A percentile compares a stretch with the other conserved stretches of the same genome.
Evolutionary conservation across 1,284 basidiomycete genomes (phyloP).

Genomic region (Ganoderma lingzhi): DNA sequence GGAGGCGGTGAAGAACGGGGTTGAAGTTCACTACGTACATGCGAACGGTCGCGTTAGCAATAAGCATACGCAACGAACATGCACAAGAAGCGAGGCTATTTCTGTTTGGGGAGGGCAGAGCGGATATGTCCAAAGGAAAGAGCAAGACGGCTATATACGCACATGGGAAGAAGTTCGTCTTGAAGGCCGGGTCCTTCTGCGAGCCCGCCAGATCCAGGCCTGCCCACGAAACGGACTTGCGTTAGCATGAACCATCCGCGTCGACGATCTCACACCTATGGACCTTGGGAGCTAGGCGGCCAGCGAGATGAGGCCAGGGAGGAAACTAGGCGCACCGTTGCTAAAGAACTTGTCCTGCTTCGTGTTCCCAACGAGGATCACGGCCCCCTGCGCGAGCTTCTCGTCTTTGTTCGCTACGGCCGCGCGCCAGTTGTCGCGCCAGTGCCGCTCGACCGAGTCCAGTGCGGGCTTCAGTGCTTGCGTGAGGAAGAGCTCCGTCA

Average conservation of each 20-base stretch:
- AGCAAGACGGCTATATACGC: constrained; percentile 43
- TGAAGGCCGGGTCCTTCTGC: constrained; percentile 70
- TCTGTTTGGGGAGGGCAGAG: constrained; percentile 32
- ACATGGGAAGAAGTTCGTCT: constrained; percentile 65
- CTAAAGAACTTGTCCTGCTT: constrained; percentile 90
- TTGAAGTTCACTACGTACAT: constrained; percentile 42
- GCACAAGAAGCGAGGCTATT: neutral
- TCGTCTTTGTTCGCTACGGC: constrained; percentile 49
- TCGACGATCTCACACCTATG: neutral
- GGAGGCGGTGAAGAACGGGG: constrained; percentile 48
- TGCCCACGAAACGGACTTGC: constrained; percentile 38
- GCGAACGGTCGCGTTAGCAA: neutral
- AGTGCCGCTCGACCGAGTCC: constrained; percentile 80
- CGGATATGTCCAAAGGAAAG: constrained; percentile 16
- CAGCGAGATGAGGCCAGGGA: no score
- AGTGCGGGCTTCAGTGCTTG: constrained; percentile 77
- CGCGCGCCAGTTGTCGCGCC: constrained; percentile 67
- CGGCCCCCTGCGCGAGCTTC: constrained; percentile 60
- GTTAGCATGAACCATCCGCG: neutral
- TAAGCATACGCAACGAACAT: neutral
- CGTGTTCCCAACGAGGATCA: constrained; percentile 80
- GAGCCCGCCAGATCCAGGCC: constrained; percentile 79
- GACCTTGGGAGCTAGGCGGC: no score
- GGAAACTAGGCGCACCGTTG: constrained; percentile 63
- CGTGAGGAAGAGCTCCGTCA: constrained; percentile 68